These are phyloP conservation scores for Trichoderma pleuroti DNA, from an alignment of 2,329 filamentous ascomycete genomes.

Conservation along the genomic window DNA sequence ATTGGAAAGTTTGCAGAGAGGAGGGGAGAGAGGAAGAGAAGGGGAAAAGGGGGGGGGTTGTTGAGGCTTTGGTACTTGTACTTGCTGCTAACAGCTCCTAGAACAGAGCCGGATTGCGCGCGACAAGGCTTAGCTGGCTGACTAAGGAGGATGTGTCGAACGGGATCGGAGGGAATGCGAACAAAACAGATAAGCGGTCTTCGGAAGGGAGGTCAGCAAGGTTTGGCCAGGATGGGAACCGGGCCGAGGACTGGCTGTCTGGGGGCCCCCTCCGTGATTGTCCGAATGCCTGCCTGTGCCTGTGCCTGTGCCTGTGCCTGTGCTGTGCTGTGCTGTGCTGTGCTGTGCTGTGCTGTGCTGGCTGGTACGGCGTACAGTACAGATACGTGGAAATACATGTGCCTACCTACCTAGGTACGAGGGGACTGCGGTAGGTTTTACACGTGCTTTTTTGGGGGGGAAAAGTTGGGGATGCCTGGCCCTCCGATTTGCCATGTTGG, in stretches of 20 bases:
- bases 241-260: conserved; percentile 5
- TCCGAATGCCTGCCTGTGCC: background rate
- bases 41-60: background rate
- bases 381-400: background rate
- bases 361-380: too few species aligned
- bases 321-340: too few species aligned
- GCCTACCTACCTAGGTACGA: background rate
- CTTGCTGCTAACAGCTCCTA: background rate
- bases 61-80: conserved; percentile 16
- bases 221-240: background rate
- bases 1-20: background rate
- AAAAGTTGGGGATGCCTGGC: background rate
- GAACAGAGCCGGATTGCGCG: conserved; percentile 6
- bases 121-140: conserved; percentile 15
- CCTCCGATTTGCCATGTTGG: background rate
- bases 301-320: too few species aligned
- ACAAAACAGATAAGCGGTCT: background rate
- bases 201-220: conserved; percentile 13
- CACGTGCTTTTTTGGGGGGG: background rate
- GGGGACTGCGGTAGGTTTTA: background rate
- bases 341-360: too few species aligned
- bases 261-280: background rate
- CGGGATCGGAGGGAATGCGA: conserved; percentile 9
- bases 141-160: conserved; percentile 3
- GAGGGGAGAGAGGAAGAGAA: background rate